These are phyloP conservation scores for Emiliania huxleyi DNA, from an alignment of 78 protist genomes.

Conservation along the genomic window DNA sequence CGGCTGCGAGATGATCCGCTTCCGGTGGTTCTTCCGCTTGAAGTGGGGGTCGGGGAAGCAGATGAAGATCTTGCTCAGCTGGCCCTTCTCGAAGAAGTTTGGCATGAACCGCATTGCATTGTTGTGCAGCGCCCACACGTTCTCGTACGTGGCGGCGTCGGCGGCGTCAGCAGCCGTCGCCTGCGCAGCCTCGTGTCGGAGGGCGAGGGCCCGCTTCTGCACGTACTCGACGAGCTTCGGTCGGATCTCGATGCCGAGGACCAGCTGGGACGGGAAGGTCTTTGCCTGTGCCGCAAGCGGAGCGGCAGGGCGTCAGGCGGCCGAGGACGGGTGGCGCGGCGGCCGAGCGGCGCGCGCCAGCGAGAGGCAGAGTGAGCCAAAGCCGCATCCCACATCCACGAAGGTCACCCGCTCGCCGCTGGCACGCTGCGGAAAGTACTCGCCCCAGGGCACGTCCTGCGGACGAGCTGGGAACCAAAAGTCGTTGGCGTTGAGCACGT, in stretches of 20 bases:
- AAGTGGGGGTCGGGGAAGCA: slow-evolving; percentile 96
- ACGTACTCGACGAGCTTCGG: slow-evolving; percentile 55
- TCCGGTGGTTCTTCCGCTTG: slow-evolving; percentile 78
- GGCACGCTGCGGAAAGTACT: background rate
- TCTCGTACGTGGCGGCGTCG: slow-evolving; percentile 55
- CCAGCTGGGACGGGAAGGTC: slow-evolving; percentile 63
- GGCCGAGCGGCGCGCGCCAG: too few species aligned
- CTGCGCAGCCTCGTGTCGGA: background rate
- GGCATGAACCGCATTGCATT: slow-evolving; percentile 92
- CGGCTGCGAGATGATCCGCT: slow-evolving; percentile 79
- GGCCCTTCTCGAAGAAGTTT: slow-evolving; percentile 82
- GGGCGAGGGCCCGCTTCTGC: background rate
- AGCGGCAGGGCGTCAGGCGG: too few species aligned
- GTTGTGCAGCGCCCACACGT: slow-evolving; percentile 70
- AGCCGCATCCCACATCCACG: slow-evolving; percentile 94
- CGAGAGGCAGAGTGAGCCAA: slow-evolving; percentile 78
- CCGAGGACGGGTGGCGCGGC: too few species aligned
- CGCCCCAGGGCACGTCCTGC: background rate
- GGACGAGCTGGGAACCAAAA: slow-evolving; percentile 30
- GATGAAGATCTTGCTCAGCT: slow-evolving; percentile 82
- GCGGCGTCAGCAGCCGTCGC: background rate
- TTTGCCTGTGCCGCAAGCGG: too few species aligned
- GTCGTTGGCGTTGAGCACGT: slow-evolving; percentile 35
- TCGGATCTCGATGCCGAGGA: slow-evolving; percentile 91
- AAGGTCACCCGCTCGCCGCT: background rate